phyloP scores from a whole-genome alignment of 805 yeast genomes.

The Kluyveromyces lactis region DNA sequence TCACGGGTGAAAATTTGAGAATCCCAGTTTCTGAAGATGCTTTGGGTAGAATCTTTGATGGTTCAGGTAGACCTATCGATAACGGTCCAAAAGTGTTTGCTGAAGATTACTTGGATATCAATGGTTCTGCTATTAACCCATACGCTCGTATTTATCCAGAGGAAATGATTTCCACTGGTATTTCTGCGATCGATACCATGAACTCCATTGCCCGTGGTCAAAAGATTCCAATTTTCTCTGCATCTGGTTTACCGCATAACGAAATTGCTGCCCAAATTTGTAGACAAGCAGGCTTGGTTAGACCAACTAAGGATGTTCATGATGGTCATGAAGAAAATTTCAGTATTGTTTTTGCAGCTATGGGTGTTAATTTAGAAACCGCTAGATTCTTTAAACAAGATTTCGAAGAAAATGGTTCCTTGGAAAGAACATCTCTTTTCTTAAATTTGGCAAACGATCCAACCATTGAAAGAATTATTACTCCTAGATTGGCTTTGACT shows the following conservation, averaged over 20 bases:
- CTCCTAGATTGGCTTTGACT: slow-evolving; percentile 97
- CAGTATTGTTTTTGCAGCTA: slow-evolving; percentile 98
- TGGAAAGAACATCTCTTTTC: slow-evolving; percentile 95
- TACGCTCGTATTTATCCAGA: slow-evolving; percentile 98
- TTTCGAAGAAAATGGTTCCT: slow-evolving; percentile 97
- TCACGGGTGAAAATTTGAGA: slow-evolving; percentile 89
- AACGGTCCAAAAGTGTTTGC: slow-evolving; percentile 98
- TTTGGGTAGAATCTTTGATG: slow-evolving; percentile 96
- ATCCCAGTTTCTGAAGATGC: slow-evolving; percentile 95
- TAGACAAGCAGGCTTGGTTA: slow-evolving; percentile 98
- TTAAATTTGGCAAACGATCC: slow-evolving; percentile 98
- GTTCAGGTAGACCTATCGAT: slow-evolving; percentile 97
- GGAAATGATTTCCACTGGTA: slow-evolving; percentile 99
- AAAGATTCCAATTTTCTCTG: slow-evolving; percentile 97
- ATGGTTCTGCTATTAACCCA: slow-evolving; percentile 98
- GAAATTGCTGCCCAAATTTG: slow-evolving; percentile 99
- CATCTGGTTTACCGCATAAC: slow-evolving; percentile 98
- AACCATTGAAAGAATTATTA: slow-evolving; percentile 97
- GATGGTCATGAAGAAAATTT: slow-evolving; percentile 99
- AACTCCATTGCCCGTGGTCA: slow-evolving; percentile 99
- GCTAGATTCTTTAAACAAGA: slow-evolving; percentile 98
- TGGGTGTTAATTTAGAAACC: slow-evolving; percentile 99
- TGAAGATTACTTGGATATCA: slow-evolving; percentile 95
- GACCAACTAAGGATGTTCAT: slow-evolving; percentile 99
- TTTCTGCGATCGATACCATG: slow-evolving; percentile 98